phyloP scores from a whole-genome alignment of 495 filamentous ascomycete species.

The Talaromyces proteolyticus region DNA sequence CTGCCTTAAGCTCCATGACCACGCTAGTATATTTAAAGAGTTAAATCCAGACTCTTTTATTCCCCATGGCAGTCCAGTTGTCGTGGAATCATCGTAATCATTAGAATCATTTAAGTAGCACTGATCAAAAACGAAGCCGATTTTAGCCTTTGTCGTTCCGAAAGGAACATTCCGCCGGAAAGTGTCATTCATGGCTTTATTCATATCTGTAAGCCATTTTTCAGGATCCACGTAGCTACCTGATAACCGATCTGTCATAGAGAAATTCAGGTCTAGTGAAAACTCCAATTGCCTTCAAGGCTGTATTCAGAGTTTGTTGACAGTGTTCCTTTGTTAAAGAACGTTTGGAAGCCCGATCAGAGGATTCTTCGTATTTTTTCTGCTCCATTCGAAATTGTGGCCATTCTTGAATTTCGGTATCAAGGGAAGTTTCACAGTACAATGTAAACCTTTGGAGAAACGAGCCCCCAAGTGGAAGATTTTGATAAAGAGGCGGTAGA shows the following conservation, averaged over 20 bases:
- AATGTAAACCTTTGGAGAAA: background rate
- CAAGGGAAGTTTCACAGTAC: background rate
- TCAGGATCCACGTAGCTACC: background rate
- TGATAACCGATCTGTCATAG: background rate
- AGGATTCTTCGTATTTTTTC: no score
- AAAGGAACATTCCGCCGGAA: background rate
- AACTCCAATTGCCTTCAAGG: no score
- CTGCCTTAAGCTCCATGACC: background rate
- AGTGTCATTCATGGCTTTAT: slow-evolving; percentile 1
- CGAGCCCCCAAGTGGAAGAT: background rate
- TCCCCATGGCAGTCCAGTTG: background rate
- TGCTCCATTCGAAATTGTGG: no score
- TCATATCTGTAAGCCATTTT: background rate
- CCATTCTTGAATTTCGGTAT: background rate
- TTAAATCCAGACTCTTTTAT: background rate
- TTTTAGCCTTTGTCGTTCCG: background rate
- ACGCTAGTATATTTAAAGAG: background rate
- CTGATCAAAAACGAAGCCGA: background rate
- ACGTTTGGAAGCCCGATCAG: no score
- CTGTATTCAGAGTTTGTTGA: no score
- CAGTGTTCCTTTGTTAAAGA: no score
- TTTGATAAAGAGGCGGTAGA: background rate
- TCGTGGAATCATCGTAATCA: no score
- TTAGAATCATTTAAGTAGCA: background rate
- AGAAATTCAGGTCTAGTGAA: background rate